Evolutionary conservation across 176 grass and related monocot species (phyloP).

Genomic region (Canna indica): DNA sequence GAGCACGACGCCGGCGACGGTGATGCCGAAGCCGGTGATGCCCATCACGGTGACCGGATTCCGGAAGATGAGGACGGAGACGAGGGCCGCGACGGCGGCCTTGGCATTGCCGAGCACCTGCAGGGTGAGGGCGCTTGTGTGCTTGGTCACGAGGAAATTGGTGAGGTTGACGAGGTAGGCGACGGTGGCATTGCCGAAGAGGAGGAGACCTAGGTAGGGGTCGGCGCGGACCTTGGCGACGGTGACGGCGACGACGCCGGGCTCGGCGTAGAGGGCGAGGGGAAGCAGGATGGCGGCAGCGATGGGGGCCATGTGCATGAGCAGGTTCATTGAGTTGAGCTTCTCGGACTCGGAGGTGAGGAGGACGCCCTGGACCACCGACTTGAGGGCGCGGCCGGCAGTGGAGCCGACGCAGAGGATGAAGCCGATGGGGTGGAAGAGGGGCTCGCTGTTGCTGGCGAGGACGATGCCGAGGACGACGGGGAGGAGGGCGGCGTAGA

Average conservation of each 20-base stretch:
- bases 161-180: constrained; percentile 21
- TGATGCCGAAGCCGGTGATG: constrained; percentile 10
- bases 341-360: constrained; percentile 12
- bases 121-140: constrained; percentile 15
- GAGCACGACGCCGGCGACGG: constrained; percentile 7
- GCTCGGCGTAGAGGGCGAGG: constrained; percentile 1
- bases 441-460: constrained; percentile 18
- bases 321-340: constrained; percentile 19
- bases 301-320: constrained; percentile 19
- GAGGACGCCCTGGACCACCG: constrained; percentile 15
- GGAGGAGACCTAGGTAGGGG: constrained; percentile 9
- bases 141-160: constrained; percentile 17
- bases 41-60: constrained; percentile 17
- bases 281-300: constrained; percentile 10
- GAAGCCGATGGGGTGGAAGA: constrained; percentile 16
- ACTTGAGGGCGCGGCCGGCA: constrained; percentile 15
- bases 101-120: constrained; percentile 18
- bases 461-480: constrained; percentile 16
- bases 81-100: constrained; percentile 15
- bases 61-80: constrained; percentile 16
- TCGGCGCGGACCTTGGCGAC: constrained; percentile 7
- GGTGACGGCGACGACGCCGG: constrained; percentile 4
- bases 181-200: constrained; percentile 15
- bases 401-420: constrained; percentile 13
- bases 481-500: constrained; percentile 4